Percentiles rank a stretch among this genome's conserved stretches.
Evolutionary conservation across 805 yeast genomes (phyloP).

Genomic region (Phaffomyces opuntiae): DNA sequence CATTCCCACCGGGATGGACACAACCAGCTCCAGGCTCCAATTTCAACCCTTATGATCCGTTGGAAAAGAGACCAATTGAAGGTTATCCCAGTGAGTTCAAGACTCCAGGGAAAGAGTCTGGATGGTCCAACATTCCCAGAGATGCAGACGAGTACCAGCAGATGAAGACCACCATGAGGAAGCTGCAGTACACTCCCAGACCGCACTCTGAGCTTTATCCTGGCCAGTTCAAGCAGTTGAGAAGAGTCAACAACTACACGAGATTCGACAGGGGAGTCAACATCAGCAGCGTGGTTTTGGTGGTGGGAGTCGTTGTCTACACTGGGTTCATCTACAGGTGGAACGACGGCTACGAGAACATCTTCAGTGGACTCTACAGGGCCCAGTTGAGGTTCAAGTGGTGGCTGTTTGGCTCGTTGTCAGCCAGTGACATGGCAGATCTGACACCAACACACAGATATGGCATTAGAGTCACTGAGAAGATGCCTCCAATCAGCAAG

Average conservation of each 20-base stretch:
- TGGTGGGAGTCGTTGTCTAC: constrained; percentile 44
- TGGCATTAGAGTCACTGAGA: constrained; percentile 23
- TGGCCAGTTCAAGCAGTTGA: constrained; percentile 68
- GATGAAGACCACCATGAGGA: constrained; percentile 67
- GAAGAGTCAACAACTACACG: constrained; percentile 46
- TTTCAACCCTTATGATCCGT: constrained; percentile 78
- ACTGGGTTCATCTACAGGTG: constrained; percentile 71
- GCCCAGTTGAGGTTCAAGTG: constrained; percentile 52
- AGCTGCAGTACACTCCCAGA: constrained; percentile 69
- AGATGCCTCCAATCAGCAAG: constrained; percentile 19
- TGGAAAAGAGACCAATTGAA: constrained; percentile 68
- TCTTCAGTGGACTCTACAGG: constrained; percentile 62
- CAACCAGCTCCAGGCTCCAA: constrained; percentile 40
- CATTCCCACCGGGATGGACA: constrained; percentile 74
- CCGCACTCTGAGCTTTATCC: constrained; percentile 71
- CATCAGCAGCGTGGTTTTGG: constrained; percentile 43
- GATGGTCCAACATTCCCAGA: constrained; percentile 51
- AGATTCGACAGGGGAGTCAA: constrained; percentile 52
- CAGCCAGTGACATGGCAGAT: constrained; percentile 58
- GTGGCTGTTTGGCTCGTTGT: constrained; percentile 42
- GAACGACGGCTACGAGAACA: constrained; percentile 79
- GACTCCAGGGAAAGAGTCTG: constrained; percentile 54
- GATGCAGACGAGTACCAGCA: constrained; percentile 61
- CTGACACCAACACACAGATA: constrained; percentile 36
- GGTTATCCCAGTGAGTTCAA: constrained; percentile 83